Evolutionary conservation across 768 basidiomycete genomes (phyloP), one percentile per base, ranked within the genome.

Genomic region (Panaeolus cyanescens): DNA sequence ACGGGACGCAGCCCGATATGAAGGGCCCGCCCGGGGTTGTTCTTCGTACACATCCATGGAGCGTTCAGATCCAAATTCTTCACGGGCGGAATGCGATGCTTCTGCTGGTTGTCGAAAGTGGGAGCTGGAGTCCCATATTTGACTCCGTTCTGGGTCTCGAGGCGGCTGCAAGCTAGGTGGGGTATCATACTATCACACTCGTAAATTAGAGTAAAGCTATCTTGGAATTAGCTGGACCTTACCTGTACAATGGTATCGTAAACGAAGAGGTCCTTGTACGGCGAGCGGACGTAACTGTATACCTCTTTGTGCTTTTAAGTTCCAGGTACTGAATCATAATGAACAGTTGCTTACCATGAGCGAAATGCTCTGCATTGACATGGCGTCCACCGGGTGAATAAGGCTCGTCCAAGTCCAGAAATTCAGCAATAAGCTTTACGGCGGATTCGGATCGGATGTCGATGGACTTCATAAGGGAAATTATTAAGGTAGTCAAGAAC

Each of bases 371-470:
- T 10, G 95, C 91, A 66, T 93, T 91, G 25, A 79, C 74, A 60
- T 84, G 80, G 58, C 87, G 80, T 25, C 79, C 77, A 7, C 87
- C 88, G 53, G 84, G 81, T 20, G 71, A 70, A 61, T 87, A 86
- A 2, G 83, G 80, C 3, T 76, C 74, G 64, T 89, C 90, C 72
- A 92, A 82, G 70, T 98, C 95, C 53, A 98, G 80, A 75, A 95
- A 96, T 66, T 96, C 95, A 13, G 93, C 82, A 7, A 98, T 79
- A 15, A 92, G 73, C 67, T 89, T 91, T 42, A 98, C 83, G 39
- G 95, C 92, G 36, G 90, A 86, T 74, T 94, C 90, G 12, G 93
- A 92, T 40, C 95, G 92, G 59, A 98, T 91, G 75, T 98, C 95
- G 58, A 97, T 86, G 3, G 92, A 83, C 75, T 94, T 93, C 88